Base-by-base conservation (phyloP, 2,329 filamentous ascomycete genomes). In the Botryotinia convoluta region DNA sequence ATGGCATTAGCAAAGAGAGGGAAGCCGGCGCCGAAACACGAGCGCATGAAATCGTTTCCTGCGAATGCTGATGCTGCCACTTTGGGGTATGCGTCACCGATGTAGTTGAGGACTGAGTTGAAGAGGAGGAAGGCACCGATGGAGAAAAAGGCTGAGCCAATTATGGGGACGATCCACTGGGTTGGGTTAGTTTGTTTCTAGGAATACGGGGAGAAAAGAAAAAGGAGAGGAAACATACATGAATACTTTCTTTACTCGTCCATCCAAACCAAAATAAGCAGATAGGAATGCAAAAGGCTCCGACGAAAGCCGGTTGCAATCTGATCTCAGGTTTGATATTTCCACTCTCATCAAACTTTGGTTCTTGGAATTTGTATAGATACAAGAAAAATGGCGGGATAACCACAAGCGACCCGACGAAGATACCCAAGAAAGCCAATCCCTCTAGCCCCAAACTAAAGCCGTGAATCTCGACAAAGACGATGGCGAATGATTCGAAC, bases 401-500 rank as follows among this genome's bases (percentile, higher is more conserved):
- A 60, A 85, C 86, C 76, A 86, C 87, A 16, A 87, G 83, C 14
- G 89, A 84, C 37, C 89, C 83, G n/a, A 77, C 59, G 2, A 79
- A 69, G 76, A 91, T 85, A 75, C 86, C 87, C 62, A 90, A 80
- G 82, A 91, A 91, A 65, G 89, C 85, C 14, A 91, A 84, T 22
- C 89, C 88, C 74, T 87, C 82, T 74, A 88, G 78, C 37, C 88
- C 88, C 3, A 87, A 81, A 74, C 84, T 87, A 85, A 92, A 90
- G 78, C 82, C 80, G 80, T 92, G 91, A 77, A 87, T 83, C 42
- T 84, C 84, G 4, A 84, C 83, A 80, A 90, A 92, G 73, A 92
- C 88, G 26, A 90, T 83, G 12, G 74, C 71, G 80, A 92, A 91
- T 22, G 86, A 87, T 78, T 92, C 89, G 78, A 92, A 92, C 83